phyloP scores from a whole-genome alignment of 192 early-diverging fungal genomes.

The Backusella tuberculispora region DNA sequence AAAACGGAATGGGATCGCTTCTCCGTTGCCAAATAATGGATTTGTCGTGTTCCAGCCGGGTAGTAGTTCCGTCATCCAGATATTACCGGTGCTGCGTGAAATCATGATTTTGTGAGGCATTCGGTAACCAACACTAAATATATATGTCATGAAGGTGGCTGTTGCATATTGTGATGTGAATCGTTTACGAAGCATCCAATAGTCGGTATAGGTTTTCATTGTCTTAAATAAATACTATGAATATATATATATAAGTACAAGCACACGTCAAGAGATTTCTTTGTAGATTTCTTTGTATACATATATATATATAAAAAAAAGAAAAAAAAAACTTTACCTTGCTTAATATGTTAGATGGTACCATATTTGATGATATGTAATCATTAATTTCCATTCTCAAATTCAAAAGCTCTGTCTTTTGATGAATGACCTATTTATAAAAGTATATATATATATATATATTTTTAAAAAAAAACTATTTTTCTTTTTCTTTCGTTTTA shows the following conservation, averaged over 20 bases:
- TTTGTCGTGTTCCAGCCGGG: constrained; percentile 59
- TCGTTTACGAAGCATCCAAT: constrained; percentile 94
- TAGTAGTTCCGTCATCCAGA: constrained; percentile 86
- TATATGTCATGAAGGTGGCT: constrained; percentile 89
- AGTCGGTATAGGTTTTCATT: constrained; percentile 82
- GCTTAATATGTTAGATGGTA: constrained; percentile 84
- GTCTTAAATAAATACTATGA: constrained; percentile 70
- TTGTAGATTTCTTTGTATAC: background rate
- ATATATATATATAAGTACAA: background rate
- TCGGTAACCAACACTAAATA: constrained; percentile 87
- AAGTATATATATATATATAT: too few species aligned
- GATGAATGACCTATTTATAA: constrained; percentile 32
- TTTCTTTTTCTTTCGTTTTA: background rate
- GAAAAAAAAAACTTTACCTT: constrained; percentile 51
- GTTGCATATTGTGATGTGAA: constrained; percentile 91
- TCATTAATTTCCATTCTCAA: constrained; percentile 88
- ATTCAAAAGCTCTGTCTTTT: constrained; percentile 71
- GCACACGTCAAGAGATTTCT: too few species aligned
- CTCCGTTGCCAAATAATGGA: constrained; percentile 68
- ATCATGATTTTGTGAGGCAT: constrained; percentile 89
- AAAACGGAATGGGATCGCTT: constrained; percentile 95
- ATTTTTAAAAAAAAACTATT: background rate
- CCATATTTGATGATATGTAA: constrained; percentile 82
- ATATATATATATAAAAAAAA: background rate
- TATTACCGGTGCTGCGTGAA: constrained; percentile 81